These are phyloP conservation scores for Arthrocladium fulminans DNA, from an alignment of 2,329 filamentous ascomycete genomes.

Conservation along the genomic window DNA sequence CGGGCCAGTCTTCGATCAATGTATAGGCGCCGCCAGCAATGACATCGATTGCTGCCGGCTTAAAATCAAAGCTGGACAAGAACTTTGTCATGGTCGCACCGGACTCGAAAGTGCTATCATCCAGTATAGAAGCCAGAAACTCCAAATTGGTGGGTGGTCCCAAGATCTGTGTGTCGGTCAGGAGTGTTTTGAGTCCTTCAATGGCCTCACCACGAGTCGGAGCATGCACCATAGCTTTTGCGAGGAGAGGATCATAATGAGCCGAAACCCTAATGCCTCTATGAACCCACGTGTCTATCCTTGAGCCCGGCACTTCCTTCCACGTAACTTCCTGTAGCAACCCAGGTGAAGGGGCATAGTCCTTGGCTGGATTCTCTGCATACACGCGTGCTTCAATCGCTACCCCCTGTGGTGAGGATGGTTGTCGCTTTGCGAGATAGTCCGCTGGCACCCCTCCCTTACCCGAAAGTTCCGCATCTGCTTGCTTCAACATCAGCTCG, in stretches of 20 bases:
- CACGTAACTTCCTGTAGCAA: slow-evolving; percentile 50
- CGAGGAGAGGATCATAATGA: slow-evolving; percentile 51
- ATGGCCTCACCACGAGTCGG: slow-evolving; percentile 36
- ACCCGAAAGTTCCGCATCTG: slow-evolving; percentile 41
- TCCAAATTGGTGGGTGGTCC: slow-evolving; percentile 52
- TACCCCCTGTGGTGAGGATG: slow-evolving; percentile 34
- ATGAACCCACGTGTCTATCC: slow-evolving; percentile 57
- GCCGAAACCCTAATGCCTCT: slow-evolving; percentile 49
- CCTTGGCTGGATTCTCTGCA: slow-evolving; percentile 50
- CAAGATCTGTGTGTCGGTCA: slow-evolving; percentile 40
- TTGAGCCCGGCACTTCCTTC: slow-evolving; percentile 39
- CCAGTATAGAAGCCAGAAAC: slow-evolving; percentile 45
- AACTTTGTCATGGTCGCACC: slow-evolving; percentile 52
- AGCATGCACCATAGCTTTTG: slow-evolving; percentile 50
- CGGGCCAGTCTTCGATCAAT: slow-evolving; percentile 51
- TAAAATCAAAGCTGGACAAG: slow-evolving; percentile 43
- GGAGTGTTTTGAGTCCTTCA: slow-evolving; percentile 34
- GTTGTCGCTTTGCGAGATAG: slow-evolving; percentile 36
- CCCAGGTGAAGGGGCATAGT: slow-evolving; percentile 53
- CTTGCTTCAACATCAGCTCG: slow-evolving; percentile 48
- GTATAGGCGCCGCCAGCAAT: slow-evolving; percentile 50
- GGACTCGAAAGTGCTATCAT: slow-evolving; percentile 35
- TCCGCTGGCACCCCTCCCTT: slow-evolving; percentile 37
- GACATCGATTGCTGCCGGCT: slow-evolving; percentile 47
- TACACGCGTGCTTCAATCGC: slow-evolving; percentile 49